Evolutionary conservation across 495 filamentous ascomycete genomes (phyloP).

Genomic region (Xylaria cubensis): DNA sequence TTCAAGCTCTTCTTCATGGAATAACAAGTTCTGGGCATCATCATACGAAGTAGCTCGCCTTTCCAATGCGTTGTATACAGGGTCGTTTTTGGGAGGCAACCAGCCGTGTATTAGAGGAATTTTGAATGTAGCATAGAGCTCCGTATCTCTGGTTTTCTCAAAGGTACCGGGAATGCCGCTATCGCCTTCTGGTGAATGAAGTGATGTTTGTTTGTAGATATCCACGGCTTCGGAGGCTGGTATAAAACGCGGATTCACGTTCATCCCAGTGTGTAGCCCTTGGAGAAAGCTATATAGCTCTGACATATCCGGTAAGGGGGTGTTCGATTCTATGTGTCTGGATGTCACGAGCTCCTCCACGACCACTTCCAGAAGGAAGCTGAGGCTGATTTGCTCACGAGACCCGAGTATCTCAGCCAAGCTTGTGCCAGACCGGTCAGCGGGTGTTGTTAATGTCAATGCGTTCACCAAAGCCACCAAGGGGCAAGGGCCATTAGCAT

Average conservation of each 20-base stretch:
- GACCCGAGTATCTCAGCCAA: slow-evolving; percentile 76
- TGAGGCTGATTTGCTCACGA: slow-evolving; percentile 87
- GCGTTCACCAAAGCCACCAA: slow-evolving; percentile 94
- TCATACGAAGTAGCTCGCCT: slow-evolving; percentile 83
- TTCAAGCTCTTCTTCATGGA: slow-evolving; percentile 87
- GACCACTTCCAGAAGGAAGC: slow-evolving; percentile 81
- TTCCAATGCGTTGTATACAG: slow-evolving; percentile 68
- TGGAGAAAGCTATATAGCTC: slow-evolving; percentile 88
- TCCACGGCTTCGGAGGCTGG: slow-evolving; percentile 47
- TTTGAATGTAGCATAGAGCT: slow-evolving; percentile 83
- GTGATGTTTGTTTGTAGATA: slow-evolving; percentile 51
- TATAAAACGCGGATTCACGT: slow-evolving; percentile 93
- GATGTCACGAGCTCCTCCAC: slow-evolving; percentile 88
- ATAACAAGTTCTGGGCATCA: slow-evolving; percentile 85
- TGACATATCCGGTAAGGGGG: slow-evolving; percentile 76
- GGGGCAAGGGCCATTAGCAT: slow-evolving; percentile 92
- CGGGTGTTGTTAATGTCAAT: slow-evolving; percentile 77
- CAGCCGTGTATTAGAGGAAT: slow-evolving; percentile 95
- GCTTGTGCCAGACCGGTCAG: slow-evolving; percentile 63
- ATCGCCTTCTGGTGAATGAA: slow-evolving; percentile 52
- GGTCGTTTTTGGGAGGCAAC: slow-evolving; percentile 71
- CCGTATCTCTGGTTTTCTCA: slow-evolving; percentile 81
- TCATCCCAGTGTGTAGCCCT: slow-evolving; percentile 95
- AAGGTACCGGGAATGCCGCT: slow-evolving; percentile 71
- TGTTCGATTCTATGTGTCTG: slow-evolving; percentile 50